Percentiles rank a stretch among this genome's conserved stretches.
Conservation (phyloP, 1,139 yeast species). For the Zygosaccharomyces sapae region DNA sequence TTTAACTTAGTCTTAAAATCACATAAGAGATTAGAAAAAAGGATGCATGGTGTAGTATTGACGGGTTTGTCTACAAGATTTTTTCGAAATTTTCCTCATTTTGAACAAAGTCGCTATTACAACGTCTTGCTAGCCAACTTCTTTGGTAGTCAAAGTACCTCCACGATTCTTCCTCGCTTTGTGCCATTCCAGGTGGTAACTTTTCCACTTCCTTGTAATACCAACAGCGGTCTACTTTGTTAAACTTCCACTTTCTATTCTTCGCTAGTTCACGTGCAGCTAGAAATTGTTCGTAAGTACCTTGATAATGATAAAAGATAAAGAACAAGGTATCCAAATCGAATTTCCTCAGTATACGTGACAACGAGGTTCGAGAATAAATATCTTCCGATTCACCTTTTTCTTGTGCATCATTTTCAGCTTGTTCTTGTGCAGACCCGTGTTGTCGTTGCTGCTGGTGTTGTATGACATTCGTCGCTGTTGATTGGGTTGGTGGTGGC, state of each 20-base stretch:
- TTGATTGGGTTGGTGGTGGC: constrained; percentile 35
- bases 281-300: constrained; percentile 66
- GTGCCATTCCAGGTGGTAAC: constrained; percentile 40
- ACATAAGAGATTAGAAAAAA: neutral
- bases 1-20: neutral
- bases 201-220: constrained; percentile 61
- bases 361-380: constrained; percentile 35
- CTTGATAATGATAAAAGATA: constrained; percentile 77
- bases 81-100: constrained; percentile 59
- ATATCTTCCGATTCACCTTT: constrained; percentile 25
- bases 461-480: constrained; percentile 3
- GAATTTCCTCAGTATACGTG: constrained; percentile 59
- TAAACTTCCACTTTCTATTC: constrained; percentile 81
- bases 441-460: constrained; percentile 5
- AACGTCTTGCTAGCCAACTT: constrained; percentile 79
- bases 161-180: constrained; percentile 55
- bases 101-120: constrained; percentile 33
- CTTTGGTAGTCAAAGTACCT: constrained; percentile 87
- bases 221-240: constrained; percentile 78
- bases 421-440: constrained; percentile 4
- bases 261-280: constrained; percentile 79
- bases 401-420: constrained; percentile 10
- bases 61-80: constrained; percentile 14
- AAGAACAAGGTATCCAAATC: constrained; percentile 88
- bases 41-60: constrained; percentile 7